Conservation (phyloP, 768 basidiomycete species). For the Tylopilus sp. region DNA sequence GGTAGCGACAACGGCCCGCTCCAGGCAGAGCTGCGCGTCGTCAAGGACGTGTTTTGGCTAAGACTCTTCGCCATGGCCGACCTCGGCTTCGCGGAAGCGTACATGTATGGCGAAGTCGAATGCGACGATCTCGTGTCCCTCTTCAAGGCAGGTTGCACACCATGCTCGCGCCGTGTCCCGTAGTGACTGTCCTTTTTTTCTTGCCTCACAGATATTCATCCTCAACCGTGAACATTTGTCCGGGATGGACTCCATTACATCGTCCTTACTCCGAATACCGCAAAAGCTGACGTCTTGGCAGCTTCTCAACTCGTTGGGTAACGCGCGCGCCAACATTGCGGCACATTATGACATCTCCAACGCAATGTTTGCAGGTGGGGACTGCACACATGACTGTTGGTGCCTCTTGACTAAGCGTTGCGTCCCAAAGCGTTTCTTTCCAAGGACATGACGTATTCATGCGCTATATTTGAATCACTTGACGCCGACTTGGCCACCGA, state of each 20-base stretch:
- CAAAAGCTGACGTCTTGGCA: not conserved
- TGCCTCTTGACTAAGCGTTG: not conserved
- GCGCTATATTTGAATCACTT: not conserved
- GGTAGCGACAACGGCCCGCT: not conserved
- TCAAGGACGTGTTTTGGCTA: not conserved
- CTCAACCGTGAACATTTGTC: not conserved
- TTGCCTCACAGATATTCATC: not conserved
- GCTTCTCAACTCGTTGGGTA: not conserved
- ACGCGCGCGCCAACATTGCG: not conserved
- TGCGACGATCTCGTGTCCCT: not conserved
- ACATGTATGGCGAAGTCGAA: not conserved
- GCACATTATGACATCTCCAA: slow-evolving; percentile 1
- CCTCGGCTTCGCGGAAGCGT: not conserved
- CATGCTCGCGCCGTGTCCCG: not conserved
- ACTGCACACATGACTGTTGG: not conserved
- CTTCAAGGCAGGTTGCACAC: not conserved
- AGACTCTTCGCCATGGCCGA: not conserved
- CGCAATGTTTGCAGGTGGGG: not conserved
- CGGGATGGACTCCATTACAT: not conserved
- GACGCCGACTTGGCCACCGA: not conserved
- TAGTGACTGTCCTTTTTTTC: not conserved
- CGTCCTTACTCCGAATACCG: not conserved
- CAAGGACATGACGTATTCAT: not conserved
- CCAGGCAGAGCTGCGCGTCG: not conserved
- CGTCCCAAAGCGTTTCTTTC: not conserved